Evolutionary conservation across 2,329 filamentous ascomycete species (phyloP).

Genomic region (Colletotrichum sojae): DNA sequence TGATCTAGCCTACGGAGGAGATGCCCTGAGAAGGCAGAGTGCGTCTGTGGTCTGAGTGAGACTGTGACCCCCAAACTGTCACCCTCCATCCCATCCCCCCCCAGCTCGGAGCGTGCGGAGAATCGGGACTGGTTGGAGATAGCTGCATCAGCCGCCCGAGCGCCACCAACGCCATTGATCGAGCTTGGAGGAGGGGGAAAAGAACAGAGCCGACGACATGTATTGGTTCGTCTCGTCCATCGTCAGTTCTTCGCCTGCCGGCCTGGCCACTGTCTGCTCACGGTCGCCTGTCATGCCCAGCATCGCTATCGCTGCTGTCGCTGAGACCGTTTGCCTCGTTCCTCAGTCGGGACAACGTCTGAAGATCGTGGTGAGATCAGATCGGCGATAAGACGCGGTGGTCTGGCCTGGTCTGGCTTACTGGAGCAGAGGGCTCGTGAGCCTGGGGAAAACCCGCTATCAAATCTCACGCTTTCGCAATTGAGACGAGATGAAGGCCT

Average conservation of each 20-base stretch:
- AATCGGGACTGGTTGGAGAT: conserved; percentile 36
- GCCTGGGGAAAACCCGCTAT: no score
- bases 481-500: conserved; percentile 19
- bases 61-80: conserved; percentile 24
- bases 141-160: conserved; percentile 33
- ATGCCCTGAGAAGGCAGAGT: background rate
- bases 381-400: conserved; percentile 22
- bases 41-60: background rate
- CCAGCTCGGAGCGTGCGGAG: conserved; percentile 13
- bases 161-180: conserved; percentile 31
- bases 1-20: background rate
- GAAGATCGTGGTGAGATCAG: conserved; percentile 2
- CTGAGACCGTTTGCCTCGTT: background rate
- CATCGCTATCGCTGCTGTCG: background rate
- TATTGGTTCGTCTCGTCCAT: background rate
- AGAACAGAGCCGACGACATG: conserved; percentile 1
- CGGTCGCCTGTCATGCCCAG: background rate
- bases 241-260: conserved; percentile 1
- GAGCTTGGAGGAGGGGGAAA: conserved; percentile 10
- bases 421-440: no score
- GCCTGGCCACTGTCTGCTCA: background rate
- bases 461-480: background rate
- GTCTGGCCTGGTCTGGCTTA: no score
- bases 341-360: no score
- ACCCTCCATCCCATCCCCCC: no score